Base-by-base conservation (phyloP, 2,329 filamentous ascomycete genomes). In the Ophiostoma piceae region DNA sequence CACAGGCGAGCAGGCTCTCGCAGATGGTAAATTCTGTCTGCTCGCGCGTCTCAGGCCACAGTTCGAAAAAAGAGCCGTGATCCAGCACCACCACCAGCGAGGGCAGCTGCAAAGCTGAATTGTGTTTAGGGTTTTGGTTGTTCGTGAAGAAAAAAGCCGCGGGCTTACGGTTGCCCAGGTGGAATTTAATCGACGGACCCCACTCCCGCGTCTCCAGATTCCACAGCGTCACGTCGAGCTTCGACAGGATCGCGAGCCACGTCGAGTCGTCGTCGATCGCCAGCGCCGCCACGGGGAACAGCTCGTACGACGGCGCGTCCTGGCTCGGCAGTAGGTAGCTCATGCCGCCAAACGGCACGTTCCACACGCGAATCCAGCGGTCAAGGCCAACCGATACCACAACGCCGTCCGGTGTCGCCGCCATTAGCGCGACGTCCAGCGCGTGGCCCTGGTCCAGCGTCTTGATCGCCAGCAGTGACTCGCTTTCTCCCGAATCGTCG, bases 311-410 rank as follows among this genome's bases (percentile, higher is more conserved):
- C 0, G 76, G 75, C 47, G 77, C 76, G 11, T 68, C 79, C 74
- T 41, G 79, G 76, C 71, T 81, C 73, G 70, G 82, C 79, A 82
- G 77, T 35, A 82, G 76, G 67, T 83, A 84, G 73, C 78, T 75
- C 3, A 78, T 78, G 1, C 79, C 79, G 6, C 79, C 79, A 57
- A 69, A 70, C n/a, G 82, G 83, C 22, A 88, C 77, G 75, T 89
- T 82, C 88, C 89, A 92, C 1, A 92, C 80, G 19, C 87, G 84
- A 16, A 92, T 87, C 12, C 83, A 81, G 66, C 90, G 84, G 75
- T 94, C 92, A 0, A 94, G 80, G 0, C 88, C 89, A 51, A 91
- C 84, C 1, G 90, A 91, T 5, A 89, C 85, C 29, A 94, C 79
- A 68, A 89, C 83, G 0, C 90, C 90, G 68, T 86, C 85, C 1